A percentile compares a stretch with the other conserved stretches of the same genome.
phyloP scores from a whole-genome alignment of 257 asterid genomes.

The Linaria vulgaris region DNA sequence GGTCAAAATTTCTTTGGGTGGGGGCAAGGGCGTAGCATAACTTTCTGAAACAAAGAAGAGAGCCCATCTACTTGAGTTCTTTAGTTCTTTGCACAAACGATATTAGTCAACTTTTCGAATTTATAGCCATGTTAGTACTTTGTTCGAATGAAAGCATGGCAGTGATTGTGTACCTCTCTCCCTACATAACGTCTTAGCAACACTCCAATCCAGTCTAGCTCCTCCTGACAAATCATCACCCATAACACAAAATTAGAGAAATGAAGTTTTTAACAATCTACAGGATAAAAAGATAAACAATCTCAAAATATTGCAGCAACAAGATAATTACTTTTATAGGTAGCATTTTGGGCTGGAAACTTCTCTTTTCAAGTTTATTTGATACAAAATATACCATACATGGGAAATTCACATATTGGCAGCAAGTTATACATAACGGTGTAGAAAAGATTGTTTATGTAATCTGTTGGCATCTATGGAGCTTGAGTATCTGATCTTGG shows the following conservation, averaged over 20 bases:
- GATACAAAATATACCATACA: background rate
- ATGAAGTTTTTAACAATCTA: constrained; percentile 1
- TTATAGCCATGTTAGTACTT: background rate
- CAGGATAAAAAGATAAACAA: constrained; percentile 19
- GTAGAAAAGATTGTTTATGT: background rate
- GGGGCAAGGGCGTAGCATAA: no score
- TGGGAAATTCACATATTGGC: constrained; percentile 1
- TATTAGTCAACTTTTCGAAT: constrained; percentile 13
- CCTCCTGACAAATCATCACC: constrained; percentile 57
- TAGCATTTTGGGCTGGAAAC: constrained; percentile 6
- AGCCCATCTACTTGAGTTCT: no score
- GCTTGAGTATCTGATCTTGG: background rate
- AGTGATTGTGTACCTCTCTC: constrained; percentile 65
- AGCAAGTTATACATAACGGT: background rate
- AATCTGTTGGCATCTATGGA: constrained; percentile 1
- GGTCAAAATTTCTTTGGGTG: no score
- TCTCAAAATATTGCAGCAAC: background rate
- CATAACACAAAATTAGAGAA: constrained; percentile 32
- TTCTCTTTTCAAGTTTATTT: background rate
- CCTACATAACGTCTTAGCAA: constrained; percentile 74
- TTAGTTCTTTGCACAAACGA: constrained; percentile 2
- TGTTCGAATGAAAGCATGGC: background rate
- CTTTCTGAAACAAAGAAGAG: background rate
- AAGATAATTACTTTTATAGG: background rate
- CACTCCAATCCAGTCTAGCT: constrained; percentile 71